These are phyloP conservation scores for Aethionema arabicum DNA, from an alignment of 345 rosid species.

Conservation along the genomic window DNA sequence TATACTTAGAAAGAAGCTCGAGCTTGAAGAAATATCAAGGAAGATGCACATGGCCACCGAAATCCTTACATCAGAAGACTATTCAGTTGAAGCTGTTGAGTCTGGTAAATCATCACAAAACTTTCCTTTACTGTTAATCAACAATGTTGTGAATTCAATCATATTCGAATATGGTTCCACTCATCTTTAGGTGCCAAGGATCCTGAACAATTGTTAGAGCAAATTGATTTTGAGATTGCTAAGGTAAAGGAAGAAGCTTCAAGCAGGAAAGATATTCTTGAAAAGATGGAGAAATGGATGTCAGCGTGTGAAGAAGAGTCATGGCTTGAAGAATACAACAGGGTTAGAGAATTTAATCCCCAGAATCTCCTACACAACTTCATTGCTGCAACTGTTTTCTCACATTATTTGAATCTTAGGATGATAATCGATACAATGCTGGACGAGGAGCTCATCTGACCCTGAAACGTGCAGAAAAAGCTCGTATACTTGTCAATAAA, in stretches of 20 bases:
- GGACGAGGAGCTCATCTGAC: slow-evolving; percentile 75
- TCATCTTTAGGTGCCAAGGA: slow-evolving; percentile 48
- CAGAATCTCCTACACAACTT: neutral
- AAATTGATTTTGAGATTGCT: slow-evolving; percentile 64
- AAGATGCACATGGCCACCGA: slow-evolving; percentile 59
- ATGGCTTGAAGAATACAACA: slow-evolving; percentile 80
- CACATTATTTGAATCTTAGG: slow-evolving; percentile 40
- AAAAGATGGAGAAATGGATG: slow-evolving; percentile 74
- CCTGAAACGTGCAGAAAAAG: slow-evolving; percentile 76
- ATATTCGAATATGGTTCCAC: neutral
- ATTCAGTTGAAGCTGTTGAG: slow-evolving; percentile 49
- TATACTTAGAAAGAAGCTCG: slow-evolving; percentile 61
- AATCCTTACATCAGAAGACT: slow-evolving; percentile 36
- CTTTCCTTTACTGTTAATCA: neutral
- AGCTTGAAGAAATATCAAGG: slow-evolving; percentile 67
- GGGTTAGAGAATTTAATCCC: slow-evolving; percentile 39
- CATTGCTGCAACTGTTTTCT: slow-evolving; percentile 15
- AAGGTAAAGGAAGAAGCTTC: slow-evolving; percentile 60
- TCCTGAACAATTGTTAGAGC: slow-evolving; percentile 47
- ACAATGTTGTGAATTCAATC: neutral
- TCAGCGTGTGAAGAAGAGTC: slow-evolving; percentile 69
- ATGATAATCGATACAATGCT: slow-evolving; percentile 71
- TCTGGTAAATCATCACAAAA: slow-evolving; percentile 43
- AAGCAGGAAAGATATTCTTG: slow-evolving; percentile 70
- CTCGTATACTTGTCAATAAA: slow-evolving; percentile 59